Conservation (phyloP, 23 red algal species). For the Chondrus crispus region DNA sequence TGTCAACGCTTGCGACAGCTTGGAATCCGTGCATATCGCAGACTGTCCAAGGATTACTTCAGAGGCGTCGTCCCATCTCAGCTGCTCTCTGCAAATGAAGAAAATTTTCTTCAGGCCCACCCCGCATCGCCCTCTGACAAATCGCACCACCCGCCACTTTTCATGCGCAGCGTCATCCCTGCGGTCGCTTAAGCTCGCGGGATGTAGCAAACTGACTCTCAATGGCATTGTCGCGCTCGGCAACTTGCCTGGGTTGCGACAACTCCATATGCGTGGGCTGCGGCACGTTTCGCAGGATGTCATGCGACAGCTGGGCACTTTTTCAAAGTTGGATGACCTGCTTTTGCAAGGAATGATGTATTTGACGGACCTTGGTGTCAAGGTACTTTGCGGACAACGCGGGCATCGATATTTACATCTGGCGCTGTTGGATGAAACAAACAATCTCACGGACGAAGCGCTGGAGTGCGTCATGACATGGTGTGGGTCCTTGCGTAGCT, state of each 20-base stretch:
- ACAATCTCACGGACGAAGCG: conserved; percentile 49
- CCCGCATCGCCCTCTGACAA: not conserved
- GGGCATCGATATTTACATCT: conserved; percentile 48
- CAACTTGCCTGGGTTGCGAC: conserved; percentile 32
- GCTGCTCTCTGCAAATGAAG: conserved; percentile 12
- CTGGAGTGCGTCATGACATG: conserved; percentile 39
- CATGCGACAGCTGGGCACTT: conserved; percentile 20
- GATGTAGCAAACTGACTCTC: conserved; percentile 18
- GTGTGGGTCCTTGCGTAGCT: conserved; percentile 7
- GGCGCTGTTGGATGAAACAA: conserved; percentile 13
- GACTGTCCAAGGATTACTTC: conserved; percentile 32
- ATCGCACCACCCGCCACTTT: conserved; percentile 16
- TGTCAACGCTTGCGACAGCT: conserved; percentile 29
- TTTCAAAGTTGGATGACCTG: conserved; percentile 33
- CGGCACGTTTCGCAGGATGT: conserved; percentile 27
- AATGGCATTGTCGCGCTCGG: conserved; percentile 34
- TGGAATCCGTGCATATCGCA: not conserved
- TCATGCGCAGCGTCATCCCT: conserved; percentile 44
- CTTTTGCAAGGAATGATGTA: conserved; percentile 32
- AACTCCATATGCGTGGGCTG: conserved; percentile 9
- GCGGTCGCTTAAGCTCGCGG: conserved; percentile 24
- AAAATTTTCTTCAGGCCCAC: not conserved
- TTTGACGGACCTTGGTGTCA: conserved; percentile 45
- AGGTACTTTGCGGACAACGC: conserved; percentile 31
- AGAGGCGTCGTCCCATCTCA: conserved; percentile 42